Evolutionary conservation across 179 eudicot genomes (phyloP), one percentile per base, ranked within the genome.

Genomic region (Beta lomatogona): DNA sequence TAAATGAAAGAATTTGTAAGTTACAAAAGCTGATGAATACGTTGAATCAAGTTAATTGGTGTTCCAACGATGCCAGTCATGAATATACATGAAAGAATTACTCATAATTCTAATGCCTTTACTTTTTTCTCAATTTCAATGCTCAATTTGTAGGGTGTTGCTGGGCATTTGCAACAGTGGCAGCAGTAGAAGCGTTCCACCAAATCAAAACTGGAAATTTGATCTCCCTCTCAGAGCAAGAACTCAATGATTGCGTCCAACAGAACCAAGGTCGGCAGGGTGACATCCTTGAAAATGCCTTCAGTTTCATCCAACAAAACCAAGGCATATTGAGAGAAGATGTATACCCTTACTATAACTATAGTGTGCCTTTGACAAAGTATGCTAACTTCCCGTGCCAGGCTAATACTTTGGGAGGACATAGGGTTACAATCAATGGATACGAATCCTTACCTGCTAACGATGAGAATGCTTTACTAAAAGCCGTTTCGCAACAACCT

Each of bases 181-280:
- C 90, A 65, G 85, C 90, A 18, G 79, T 82, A 16, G 87, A 88
- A 81, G 87, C 86, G 12, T 71, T 84, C 21, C 72, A 68, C 76
- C 68, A 77, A 12, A 76, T 86, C 25, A 61, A 65, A 52, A 82
- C 79, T 1, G 85, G 86, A 9, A 64, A 81, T 15, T 54, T 86
- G 21, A 52, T 78, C 36, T 77, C 87, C 14, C 79, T 85, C 4
- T 88, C 90, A 0, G 90, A 84, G 71, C 87, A 88, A 68, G 83
- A 86, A 77, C 75, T 88, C 9, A 77, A 84, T 19, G 89, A 88
- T 50, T 86, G 89, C 18, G 87, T 80, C 73, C 44, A 77, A 73
- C 8, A 71, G 77, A 22, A 77, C 50, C 8, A 46, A 4, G 90
- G 89, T 2, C 86, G 91, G 36, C 22, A 44, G 2, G 89, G 89